These are phyloP conservation scores for Takakia lepidozioides DNA, from an alignment of 225 moss, liverwort and hornwort species.

Conservation along the genomic window DNA sequence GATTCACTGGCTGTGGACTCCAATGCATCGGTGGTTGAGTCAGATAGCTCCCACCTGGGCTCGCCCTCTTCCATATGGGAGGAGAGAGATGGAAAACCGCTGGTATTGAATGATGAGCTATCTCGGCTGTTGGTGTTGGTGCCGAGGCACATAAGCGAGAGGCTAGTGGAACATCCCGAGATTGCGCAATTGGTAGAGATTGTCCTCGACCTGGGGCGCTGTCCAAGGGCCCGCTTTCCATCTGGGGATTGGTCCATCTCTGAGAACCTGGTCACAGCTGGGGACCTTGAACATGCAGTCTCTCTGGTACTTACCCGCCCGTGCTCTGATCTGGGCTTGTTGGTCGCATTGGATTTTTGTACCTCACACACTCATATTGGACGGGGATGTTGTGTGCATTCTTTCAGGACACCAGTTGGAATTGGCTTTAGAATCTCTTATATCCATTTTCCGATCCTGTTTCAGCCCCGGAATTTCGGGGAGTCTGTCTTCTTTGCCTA, in stretches of 20 bases:
- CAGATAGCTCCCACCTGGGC: too few species aligned
- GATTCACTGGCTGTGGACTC: too few species aligned
- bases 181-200: slow-evolving; percentile 71
- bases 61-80: too few species aligned
- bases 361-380: neutral
- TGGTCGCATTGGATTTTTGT: neutral
- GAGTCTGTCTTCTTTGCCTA: too few species aligned
- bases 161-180: slow-evolving; percentile 52
- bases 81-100: slow-evolving; percentile 5
- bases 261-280: slow-evolving; percentile 51
- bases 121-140: slow-evolving; percentile 64
- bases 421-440: too few species aligned
- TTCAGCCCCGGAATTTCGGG: too few species aligned
- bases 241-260: slow-evolving; percentile 91
- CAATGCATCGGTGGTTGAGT: too few species aligned
- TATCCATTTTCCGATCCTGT: too few species aligned
- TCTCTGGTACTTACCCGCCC: slow-evolving; percentile 44
- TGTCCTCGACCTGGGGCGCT: slow-evolving; percentile 86
- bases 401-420: too few species aligned
- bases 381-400: neutral
- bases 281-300: slow-evolving; percentile 73
- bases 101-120: slow-evolving; percentile 62
- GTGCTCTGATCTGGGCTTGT: too few species aligned
- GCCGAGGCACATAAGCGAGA: slow-evolving; percentile 67
- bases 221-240: slow-evolving; percentile 82